These are phyloP conservation scores for Gloeophyllum trabeum DNA, from an alignment of 768 basidiomycete species.

Conservation along the genomic window DNA sequence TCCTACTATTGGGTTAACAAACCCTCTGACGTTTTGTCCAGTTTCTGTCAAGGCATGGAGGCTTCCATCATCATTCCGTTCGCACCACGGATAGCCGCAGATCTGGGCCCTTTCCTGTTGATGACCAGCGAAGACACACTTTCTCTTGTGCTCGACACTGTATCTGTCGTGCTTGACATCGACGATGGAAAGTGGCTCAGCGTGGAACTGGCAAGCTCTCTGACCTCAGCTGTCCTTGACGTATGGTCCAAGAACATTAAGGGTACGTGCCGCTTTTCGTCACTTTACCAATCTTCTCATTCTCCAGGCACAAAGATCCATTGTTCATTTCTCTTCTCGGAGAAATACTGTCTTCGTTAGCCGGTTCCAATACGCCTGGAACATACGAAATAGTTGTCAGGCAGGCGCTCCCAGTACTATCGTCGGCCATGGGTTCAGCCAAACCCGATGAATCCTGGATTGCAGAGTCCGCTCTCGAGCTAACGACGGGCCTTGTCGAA, in stretches of 20 bases:
- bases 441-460: constrained; percentile 62
- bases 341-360: constrained; percentile 66
- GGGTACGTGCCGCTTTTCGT: constrained; percentile 33
- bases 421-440: constrained; percentile 46
- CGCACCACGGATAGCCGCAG: constrained; percentile 64
- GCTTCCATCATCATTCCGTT: constrained; percentile 49
- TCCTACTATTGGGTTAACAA: neutral
- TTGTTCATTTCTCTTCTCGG: constrained; percentile 78
- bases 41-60: constrained; percentile 61
- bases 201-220: constrained; percentile 46
- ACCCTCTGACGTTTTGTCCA: constrained; percentile 17
- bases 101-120: constrained; percentile 75
- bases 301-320: constrained; percentile 47
- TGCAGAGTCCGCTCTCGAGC: constrained; percentile 71
- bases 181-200: constrained; percentile 68
- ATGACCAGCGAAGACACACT: constrained; percentile 82
- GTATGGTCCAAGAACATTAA: constrained; percentile 84
- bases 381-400: constrained; percentile 68
- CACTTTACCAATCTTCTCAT: neutral
- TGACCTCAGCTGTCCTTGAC: constrained; percentile 59
- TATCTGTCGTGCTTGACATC: constrained; percentile 69
- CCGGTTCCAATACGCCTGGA: constrained; percentile 42
- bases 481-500: constrained; percentile 59
- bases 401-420: constrained; percentile 63
- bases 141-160: constrained; percentile 76